A percentile compares a stretch with the other conserved stretches of the same genome.
Evolutionary conservation across 1,139 yeast genomes (phyloP).

Genomic region (Taiozyma onychis): DNA sequence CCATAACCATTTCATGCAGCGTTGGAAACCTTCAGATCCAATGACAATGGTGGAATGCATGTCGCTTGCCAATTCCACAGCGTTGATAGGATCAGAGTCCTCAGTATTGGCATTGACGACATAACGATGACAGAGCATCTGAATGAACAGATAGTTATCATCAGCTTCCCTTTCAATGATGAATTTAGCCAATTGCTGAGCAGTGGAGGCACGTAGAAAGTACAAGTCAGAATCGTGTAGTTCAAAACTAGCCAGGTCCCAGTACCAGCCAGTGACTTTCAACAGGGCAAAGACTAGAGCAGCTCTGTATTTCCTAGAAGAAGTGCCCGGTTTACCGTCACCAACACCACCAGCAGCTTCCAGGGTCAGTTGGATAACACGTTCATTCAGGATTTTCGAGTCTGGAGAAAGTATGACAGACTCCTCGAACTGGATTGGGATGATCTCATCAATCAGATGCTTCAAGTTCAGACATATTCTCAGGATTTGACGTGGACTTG

Average conservation of each 20-base stretch:
- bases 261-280: constrained; percentile 77
- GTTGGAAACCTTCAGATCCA: constrained; percentile 75
- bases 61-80: constrained; percentile 81
- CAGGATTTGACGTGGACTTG: constrained; percentile 65
- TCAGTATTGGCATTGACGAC: constrained; percentile 56
- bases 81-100: constrained; percentile 61
- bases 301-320: constrained; percentile 61
- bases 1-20: constrained; percentile 90
- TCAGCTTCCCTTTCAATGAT: constrained; percentile 60
- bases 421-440: constrained; percentile 57
- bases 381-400: constrained; percentile 55
- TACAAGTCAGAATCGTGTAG: constrained; percentile 65
- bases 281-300: constrained; percentile 63
- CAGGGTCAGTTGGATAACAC: constrained; percentile 53
- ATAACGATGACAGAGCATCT: constrained; percentile 75
- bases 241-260: constrained; percentile 52
- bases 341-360: constrained; percentile 83
- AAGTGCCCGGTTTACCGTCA: constrained; percentile 48
- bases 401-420: constrained; percentile 48
- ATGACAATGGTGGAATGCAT: constrained; percentile 76
- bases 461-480: constrained; percentile 73
- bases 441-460: constrained; percentile 59
- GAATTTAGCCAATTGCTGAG: constrained; percentile 66
- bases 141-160: constrained; percentile 60
- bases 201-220: constrained; percentile 55